Conservation (phyloP, 1,284 basidiomycete species). For the Caloboletus firmus region DNA sequence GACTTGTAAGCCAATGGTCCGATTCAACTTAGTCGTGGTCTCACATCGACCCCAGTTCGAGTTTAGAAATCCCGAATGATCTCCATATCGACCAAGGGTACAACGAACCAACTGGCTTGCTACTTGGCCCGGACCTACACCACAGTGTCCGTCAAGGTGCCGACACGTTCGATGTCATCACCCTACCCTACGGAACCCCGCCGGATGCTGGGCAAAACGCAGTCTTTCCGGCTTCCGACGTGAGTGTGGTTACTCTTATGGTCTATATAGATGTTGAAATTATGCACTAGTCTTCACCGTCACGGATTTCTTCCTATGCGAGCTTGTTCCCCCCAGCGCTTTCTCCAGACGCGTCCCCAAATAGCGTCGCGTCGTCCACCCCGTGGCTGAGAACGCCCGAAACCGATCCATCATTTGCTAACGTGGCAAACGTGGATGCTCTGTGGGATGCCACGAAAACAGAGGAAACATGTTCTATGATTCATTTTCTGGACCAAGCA, state of each 20-base stretch:
- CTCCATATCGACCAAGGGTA: neutral
- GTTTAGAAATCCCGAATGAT: conserved; percentile 4
- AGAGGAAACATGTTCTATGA: neutral
- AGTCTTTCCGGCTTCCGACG: neutral
- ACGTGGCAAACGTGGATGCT: neutral
- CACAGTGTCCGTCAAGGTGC: neutral
- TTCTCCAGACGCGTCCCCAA: conserved; percentile 32
- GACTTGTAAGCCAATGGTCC: conserved; percentile 22
- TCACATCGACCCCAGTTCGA: conserved; percentile 16
- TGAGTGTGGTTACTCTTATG: conserved; percentile 9
- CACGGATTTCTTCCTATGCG: neutral
- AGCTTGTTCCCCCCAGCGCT: conserved; percentile 16
- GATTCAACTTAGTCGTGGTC: neutral
- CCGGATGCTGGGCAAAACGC: neutral
- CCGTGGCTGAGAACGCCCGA: conserved; percentile 25
- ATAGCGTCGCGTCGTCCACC: conserved; percentile 25
- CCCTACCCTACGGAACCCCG: neutral
- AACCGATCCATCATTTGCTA: neutral
- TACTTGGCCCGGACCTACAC: conserved; percentile 10
- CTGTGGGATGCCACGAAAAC: conserved; percentile 1
- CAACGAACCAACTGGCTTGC: conserved; percentile 9
- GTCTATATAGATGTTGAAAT: neutral
- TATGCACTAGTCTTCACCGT: conserved; percentile 1
- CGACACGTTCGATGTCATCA: neutral
- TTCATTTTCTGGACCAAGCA: conserved; percentile 17